Base-by-base conservation (phyloP, 192 early-diverging fungal species). In the Umbelopsis sp. region DNA sequence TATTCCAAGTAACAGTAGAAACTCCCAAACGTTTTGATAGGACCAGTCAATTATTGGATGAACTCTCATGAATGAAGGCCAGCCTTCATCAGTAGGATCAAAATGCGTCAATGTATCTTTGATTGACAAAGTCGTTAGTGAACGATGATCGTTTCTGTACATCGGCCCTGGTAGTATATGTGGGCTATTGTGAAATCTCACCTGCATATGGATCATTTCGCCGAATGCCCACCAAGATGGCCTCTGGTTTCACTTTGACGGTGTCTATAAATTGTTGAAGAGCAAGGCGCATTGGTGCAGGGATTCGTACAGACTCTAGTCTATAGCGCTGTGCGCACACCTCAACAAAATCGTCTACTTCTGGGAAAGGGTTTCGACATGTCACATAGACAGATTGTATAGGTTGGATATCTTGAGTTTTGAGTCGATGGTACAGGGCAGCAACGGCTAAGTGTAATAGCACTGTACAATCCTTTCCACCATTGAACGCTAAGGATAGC, bases 381-480 rank as follows among this genome's bases (percentile, higher is more conserved):
- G 91, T 89, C 17, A 98, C 88, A 71, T 95, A 97, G 21, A 97
- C 82, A 36, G 79, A 65, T 20, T 69, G 62, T 69, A 65, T 21
- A 8, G 17, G 45, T 29, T 74, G 69, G 22, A 31, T 32, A 1
- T 50, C 31, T 6, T 52, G 31, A 25, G 47, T 56, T 22, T 71
- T 11, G 9, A 62, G 31, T 4, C 31, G 11, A 44, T 56, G 72
- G 36, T 66, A 68, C 32, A 91, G 77, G 2, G 90, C 94, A 20
- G 91, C 91, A 6, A 85, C 80, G 26, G 91, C 85, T 31, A 97
- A 74, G 74, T 95, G 91, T 47, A 98, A 82, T 47, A 98, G 80
- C 12, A 96, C 93, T 2, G 96, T 97, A 80, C 97, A 97, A 77
- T 98, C 97, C 78, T 98, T 98, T 20, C 97, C 97, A 10, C 97